Evolutionary conservation across 2,329 filamentous ascomycete species (phyloP), one percentile per base, ranked within the genome.

Genomic region (Tolypocladium tundrense): DNA sequence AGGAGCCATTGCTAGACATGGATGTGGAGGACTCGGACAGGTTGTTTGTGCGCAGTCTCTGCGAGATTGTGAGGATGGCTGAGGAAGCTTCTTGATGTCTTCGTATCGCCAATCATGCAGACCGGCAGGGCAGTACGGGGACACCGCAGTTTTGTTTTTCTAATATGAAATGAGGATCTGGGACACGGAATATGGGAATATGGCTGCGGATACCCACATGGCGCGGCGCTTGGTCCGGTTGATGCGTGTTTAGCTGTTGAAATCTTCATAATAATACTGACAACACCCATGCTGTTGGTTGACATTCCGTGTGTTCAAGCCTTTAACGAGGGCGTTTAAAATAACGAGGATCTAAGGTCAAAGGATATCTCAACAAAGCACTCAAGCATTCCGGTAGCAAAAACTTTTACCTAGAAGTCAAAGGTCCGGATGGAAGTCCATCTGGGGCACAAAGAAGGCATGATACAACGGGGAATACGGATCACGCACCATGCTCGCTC

Each of bases 31-130:
- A 72, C 21, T 63, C 68, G 0, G 75, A 77, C 37, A 66, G 68
- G 57, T 63, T 75, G 8, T 68, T 77, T n/a, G 64, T 75, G 59
- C 66, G 71, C 50, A 74, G 74, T 45, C 65, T 77, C 2, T 76
- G 75, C 54, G 75, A 77, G 65, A 73, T 77, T 65, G 75, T 77
- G 31, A 66, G 72, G 57, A 62, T 73, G 56, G 66, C 66, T 0
- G 73, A 75, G 56, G 73, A 75, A 24, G 56, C 56, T 19, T 51
- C 48, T 13, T 59, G 42, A 45, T 7, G 9, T 14, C 5, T 14
- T 2, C 6, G 7, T 2, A 7, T 33, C 16, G 6, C 19, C 19
- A n/a, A 10, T 1, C 13, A 14, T 37, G 19, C 10, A n/a, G 27
- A 19, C 16, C 9, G 6, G 31, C 8, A 35, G 27, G 6, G 31